Evolutionary conservation across 139 green algal genomes (phyloP).

Genomic region (Limnomonas spitsbergensis): DNA sequence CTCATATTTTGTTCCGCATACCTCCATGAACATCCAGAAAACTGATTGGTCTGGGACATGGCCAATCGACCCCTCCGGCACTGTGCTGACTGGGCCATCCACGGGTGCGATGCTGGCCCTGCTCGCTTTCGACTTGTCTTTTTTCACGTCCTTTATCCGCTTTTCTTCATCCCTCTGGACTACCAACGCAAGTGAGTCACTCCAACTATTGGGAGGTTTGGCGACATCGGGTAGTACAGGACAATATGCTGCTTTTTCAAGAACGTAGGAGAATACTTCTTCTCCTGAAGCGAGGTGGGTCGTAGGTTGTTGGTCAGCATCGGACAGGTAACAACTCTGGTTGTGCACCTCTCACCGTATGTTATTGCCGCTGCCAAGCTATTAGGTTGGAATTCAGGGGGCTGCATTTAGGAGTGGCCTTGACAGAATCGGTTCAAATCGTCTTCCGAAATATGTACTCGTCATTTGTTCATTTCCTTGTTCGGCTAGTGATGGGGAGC

Average conservation of each 20-base stretch:
- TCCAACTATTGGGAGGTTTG: conserved; percentile 41
- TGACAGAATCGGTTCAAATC: no score
- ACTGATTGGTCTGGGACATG: conserved; percentile 38
- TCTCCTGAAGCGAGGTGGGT: conserved; percentile 7
- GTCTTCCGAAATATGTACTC: no score
- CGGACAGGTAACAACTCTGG: no score
- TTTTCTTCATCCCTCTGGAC: conserved; percentile 49
- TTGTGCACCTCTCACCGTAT: conserved; percentile 4
- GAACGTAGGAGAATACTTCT: conserved; percentile 21
- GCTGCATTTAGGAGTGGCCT: no score
- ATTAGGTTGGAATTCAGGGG: background rate
- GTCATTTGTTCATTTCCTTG: no score
- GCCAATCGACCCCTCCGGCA: conserved; percentile 45
- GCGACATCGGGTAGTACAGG: conserved; percentile 9
- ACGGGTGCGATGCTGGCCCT: background rate
- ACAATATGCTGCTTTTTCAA: conserved; percentile 17
- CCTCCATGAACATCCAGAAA: conserved; percentile 73
- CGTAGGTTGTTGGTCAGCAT: no score
- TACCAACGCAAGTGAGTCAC: conserved; percentile 47
- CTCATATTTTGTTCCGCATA: no score
- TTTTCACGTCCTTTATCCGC: conserved; percentile 43
- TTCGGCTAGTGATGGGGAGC: no score
- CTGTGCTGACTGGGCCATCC: background rate
- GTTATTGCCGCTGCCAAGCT: background rate
- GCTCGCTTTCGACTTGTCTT: background rate